These are phyloP conservation scores for Vaucheria bursata DNA, from an alignment of 352 stramenopile genomes.

Conservation along the genomic window DNA sequence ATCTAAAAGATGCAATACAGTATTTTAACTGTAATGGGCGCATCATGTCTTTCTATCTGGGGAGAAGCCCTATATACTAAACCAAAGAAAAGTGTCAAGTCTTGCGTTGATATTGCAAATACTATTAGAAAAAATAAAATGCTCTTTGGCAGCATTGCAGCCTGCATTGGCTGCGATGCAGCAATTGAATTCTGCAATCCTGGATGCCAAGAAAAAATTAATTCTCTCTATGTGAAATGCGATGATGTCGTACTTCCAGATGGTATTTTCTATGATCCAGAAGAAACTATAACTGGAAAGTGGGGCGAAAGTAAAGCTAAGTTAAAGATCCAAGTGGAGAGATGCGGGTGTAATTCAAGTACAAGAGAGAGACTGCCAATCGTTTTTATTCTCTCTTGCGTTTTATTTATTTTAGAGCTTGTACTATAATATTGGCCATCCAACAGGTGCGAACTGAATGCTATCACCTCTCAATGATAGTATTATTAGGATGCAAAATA, in stretches of 20 bases:
- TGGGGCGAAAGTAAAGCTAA: slow-evolving; percentile 12
- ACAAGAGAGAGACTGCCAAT: no score
- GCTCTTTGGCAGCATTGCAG: slow-evolving; percentile 16
- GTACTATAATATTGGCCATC: no score
- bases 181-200: slow-evolving; percentile 34
- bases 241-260: slow-evolving; percentile 37
- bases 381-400: no score
- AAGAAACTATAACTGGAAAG: slow-evolving; percentile 16
- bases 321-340: slow-evolving; percentile 37
- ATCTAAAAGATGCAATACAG: no score
- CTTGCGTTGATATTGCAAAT: not conserved
- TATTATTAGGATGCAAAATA: no score
- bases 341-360: slow-evolving; percentile 40
- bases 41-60: no score
- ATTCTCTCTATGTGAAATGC: slow-evolving; percentile 28
- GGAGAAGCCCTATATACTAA: not conserved
- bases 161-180: slow-evolving; percentile 39
- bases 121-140: not conserved
- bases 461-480: no score
- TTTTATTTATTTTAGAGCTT: no score
- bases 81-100: not conserved
- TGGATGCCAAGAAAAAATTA: slow-evolving; percentile 36
- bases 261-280: slow-evolving; percentile 36
- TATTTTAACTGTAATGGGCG: no score
- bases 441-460: no score